Percentiles rank a stretch among this genome's conserved stretches.
Conservation (phyloP, 306 rosid species). For the Geum urbanum region DNA sequence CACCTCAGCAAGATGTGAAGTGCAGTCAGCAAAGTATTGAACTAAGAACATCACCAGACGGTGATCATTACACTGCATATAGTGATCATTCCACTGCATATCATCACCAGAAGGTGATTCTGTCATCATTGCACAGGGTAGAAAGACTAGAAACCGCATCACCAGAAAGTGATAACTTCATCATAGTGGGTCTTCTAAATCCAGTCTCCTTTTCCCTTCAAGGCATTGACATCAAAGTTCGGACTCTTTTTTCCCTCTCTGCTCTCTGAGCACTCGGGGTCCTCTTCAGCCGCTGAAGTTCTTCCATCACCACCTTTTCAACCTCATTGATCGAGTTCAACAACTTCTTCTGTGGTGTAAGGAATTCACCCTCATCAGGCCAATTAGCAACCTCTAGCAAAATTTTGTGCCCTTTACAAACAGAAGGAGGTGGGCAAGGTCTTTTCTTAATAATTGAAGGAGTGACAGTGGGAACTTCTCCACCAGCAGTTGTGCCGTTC, state of each 20-base stretch:
- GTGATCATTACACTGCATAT: neutral
- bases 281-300: conserved; percentile 50
- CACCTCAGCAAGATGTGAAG: conserved; percentile 19
- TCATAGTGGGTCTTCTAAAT: neutral
- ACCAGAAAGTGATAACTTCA: neutral
- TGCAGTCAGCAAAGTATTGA: neutral
- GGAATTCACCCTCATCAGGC: conserved; percentile 33
- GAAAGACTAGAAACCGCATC: neutral
- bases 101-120: conserved; percentile 4
- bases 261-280: conserved; percentile 72
- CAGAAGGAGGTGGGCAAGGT: conserved; percentile 12
- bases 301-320: conserved; percentile 64
- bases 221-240: conserved; percentile 84
- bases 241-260: conserved; percentile 59
- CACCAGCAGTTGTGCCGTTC: conserved; percentile 37
- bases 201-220: conserved; percentile 21
- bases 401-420: conserved; percentile 40
- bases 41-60: neutral
- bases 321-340: conserved; percentile 59
- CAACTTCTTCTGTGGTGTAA: conserved; percentile 79
- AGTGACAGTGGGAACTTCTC: conserved; percentile 26
- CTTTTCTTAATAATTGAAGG: conserved; percentile 24
- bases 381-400: conserved; percentile 35
- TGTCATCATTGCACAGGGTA: neutral
- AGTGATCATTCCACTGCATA: neutral